phyloP scores from a whole-genome alignment of 2,329 filamentous ascomycete genomes.

The Lanzia echinophila region DNA sequence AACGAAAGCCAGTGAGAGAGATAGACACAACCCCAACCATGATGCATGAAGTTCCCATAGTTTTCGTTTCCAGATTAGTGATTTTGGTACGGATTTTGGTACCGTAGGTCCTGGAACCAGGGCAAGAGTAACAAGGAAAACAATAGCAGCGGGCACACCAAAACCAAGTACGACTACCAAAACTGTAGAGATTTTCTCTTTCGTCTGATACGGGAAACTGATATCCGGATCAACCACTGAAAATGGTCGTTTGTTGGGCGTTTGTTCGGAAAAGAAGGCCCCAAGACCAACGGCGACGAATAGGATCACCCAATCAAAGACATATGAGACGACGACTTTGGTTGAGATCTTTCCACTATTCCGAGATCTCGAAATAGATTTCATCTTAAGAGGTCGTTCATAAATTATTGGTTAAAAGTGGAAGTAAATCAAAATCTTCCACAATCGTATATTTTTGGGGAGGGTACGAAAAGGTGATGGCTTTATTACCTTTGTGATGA shows the following conservation, averaged over 20 bases:
- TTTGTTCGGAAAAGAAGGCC: slow-evolving; percentile 15
- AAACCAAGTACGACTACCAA: slow-evolving; percentile 59
- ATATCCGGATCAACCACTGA: slow-evolving; percentile 69
- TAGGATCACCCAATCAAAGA: slow-evolving; percentile 6
- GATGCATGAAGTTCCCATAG: slow-evolving; percentile 87
- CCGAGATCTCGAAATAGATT: slow-evolving; percentile 1
- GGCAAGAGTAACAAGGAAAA: slow-evolving; percentile 60
- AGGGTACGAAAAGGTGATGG: too few species aligned
- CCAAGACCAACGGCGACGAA: slow-evolving; percentile 3
- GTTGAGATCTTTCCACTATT: slow-evolving; percentile 3
- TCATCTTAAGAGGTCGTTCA: background rate
- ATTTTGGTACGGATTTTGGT: slow-evolving; percentile 52
- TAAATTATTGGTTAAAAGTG: background rate
- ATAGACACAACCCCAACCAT: slow-evolving; percentile 73
- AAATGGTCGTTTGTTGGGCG: slow-evolving; percentile 65
- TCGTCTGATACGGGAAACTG: slow-evolving; percentile 61
- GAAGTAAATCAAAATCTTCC: background rate
- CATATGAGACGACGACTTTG: slow-evolving; percentile 5
- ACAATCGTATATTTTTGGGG: background rate
- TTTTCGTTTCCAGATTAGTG: slow-evolving; percentile 70
- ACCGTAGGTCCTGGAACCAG: slow-evolving; percentile 69
- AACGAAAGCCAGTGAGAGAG: slow-evolving; percentile 66
- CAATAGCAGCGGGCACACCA: slow-evolving; percentile 58
- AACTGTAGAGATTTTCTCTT: slow-evolving; percentile 66
- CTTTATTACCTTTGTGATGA: too few species aligned